A percentile compares a stretch with the other conserved stretches of the same genome.
Evolutionary conservation across 805 yeast species (phyloP).

Genomic region (Saturnispora mendoncae): DNA sequence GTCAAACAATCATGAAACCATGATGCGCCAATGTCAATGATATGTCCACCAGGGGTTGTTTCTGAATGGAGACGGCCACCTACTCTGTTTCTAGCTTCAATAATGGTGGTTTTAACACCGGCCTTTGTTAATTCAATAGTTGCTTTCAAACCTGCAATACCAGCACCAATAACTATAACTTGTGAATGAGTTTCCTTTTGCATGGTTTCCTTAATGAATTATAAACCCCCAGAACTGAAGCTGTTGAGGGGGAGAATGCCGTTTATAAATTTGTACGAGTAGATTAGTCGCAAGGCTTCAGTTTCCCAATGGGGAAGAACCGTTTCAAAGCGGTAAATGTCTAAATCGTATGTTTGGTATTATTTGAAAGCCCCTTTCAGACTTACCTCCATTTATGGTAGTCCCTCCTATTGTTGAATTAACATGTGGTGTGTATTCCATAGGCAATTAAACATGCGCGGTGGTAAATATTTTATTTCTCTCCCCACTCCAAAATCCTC

Average conservation of each 20-base stretch:
- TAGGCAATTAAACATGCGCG: no score
- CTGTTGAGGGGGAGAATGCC: no score
- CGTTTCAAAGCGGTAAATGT: not conserved
- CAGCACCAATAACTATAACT: conserved; percentile 46
- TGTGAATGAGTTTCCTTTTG: conserved; percentile 23
- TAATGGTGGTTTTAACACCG: conserved; percentile 33
- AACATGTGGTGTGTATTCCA: no score
- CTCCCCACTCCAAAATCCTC: not conserved
- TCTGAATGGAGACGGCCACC: conserved; percentile 62
- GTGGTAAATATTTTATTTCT: not conserved
- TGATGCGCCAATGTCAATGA: conserved; percentile 76
- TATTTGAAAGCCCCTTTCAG: not conserved
- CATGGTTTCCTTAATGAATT: conserved; percentile 24
- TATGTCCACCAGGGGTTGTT: conserved; percentile 20
- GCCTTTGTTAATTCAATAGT: conserved; percentile 31
- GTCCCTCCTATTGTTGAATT: no score
- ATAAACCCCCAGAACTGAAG: no score
- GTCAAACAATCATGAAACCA: conserved; percentile 83
- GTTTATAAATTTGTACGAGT: no score
- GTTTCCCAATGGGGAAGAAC: not conserved
- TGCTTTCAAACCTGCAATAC: conserved; percentile 45
- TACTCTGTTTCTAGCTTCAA: conserved; percentile 46
- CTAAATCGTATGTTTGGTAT: not conserved
- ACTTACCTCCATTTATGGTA: no score
- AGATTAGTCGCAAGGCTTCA: not conserved